Evolutionary conservation across 2,329 filamentous ascomycete species (phyloP).

Genomic region (Claviceps digitariae): DNA sequence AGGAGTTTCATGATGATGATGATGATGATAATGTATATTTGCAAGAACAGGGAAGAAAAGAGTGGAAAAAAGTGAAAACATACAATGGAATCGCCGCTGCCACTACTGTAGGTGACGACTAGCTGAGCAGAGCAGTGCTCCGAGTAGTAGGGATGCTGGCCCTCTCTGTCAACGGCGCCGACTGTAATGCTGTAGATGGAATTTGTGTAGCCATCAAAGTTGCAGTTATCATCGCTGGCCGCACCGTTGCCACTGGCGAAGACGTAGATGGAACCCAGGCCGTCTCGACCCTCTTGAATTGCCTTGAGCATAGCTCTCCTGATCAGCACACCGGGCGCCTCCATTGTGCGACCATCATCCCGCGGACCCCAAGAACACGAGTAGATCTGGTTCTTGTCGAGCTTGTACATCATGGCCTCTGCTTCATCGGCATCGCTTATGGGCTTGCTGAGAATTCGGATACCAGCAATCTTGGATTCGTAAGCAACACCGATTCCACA

Average conservation of each 20-base stretch:
- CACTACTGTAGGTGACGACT: constrained; percentile 93
- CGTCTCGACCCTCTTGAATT: constrained; percentile 71
- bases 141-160: constrained; percentile 88
- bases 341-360: constrained; percentile 89
- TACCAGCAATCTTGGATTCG: constrained; percentile 76
- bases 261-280: constrained; percentile 83
- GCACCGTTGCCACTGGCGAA: constrained; percentile 94
- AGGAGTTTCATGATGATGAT: neutral
- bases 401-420: constrained; percentile 81
- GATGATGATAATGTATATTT: too few relatives aligned
- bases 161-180: constrained; percentile 77
- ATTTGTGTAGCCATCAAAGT: constrained; percentile 98
- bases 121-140: constrained; percentile 92
- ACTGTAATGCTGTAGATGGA: constrained; percentile 98
- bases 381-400: constrained; percentile 87
- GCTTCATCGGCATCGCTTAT: constrained; percentile 92
- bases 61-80: constrained; percentile 16
- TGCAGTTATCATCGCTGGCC: constrained; percentile 81
- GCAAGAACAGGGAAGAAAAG: neutral
- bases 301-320: constrained; percentile 83
- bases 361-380: constrained; percentile 98
- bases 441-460: constrained; percentile 81
- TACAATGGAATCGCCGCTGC: constrained; percentile 70
- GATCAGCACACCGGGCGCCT: constrained; percentile 80
- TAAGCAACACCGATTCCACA: constrained; percentile 96